These are phyloP conservation scores for Mycena pura DNA, from an alignment of 768 basidiomycete genomes.

Conservation along the genomic window DNA sequence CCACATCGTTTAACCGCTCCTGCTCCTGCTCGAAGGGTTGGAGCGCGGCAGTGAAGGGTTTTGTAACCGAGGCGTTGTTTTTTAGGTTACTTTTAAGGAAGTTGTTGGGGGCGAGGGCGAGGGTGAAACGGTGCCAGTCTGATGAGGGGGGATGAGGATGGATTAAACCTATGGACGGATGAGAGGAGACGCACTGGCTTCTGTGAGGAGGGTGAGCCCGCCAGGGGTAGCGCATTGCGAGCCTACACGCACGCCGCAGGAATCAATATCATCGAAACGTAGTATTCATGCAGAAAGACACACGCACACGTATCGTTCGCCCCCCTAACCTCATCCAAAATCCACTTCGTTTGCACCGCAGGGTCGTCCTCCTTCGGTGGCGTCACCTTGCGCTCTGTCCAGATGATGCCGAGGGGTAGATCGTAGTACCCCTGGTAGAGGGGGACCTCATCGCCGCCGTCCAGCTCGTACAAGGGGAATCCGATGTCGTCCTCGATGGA, in stretches of 20 bases:
- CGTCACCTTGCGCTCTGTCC: neutral
- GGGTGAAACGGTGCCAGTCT: neutral
- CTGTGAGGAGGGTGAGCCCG: neutral
- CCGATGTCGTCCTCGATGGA: neutral
- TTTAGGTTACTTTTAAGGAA: neutral
- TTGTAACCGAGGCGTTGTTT: neutral
- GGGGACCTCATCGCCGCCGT: neutral
- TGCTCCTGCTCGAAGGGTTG: neutral
- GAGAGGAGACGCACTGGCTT: neutral
- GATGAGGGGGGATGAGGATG: neutral
- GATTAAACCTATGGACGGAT: neutral
- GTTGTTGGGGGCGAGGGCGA: neutral
- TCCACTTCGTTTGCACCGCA: neutral
- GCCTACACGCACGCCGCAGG: neutral
- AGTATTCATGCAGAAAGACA: neutral
- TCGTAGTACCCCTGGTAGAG: neutral
- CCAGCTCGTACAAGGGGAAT: neutral
- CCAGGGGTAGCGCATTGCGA: neutral
- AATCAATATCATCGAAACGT: neutral
- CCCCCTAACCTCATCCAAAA: neutral
- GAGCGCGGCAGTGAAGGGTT: neutral
- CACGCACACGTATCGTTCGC: conserved; percentile 5
- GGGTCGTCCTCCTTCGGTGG: neutral
- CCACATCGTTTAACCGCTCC: neutral
- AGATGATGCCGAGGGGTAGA: neutral